Evolutionary conservation across 331 rosid species (phyloP), one percentile per base, ranked within the genome.

Genomic region (Cydonia oblonga): DNA sequence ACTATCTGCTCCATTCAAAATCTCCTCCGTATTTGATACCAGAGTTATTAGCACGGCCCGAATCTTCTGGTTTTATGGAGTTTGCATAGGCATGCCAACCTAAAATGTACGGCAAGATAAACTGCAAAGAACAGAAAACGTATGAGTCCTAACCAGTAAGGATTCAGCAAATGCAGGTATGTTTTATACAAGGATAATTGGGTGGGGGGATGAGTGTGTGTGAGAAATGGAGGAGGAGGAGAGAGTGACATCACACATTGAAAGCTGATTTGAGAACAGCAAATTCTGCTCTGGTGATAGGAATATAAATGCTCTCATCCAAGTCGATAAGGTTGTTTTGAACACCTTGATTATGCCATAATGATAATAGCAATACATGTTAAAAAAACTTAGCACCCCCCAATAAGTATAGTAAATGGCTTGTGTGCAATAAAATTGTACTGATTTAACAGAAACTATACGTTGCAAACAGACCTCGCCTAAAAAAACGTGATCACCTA

Each of bases 81-180:
- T 86, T 83, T 57, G 88, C 91, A 77, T 84, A 87, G 24, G 95
- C 81, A 75, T 91, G 95, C 98, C 98, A 93, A 68, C 98, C 97
- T 20, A 91, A 67, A 58, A 89, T 88, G 82, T 85, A 84, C 3
- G 97, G 98, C 85, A 86, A 57, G 85, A 93, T 81, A 77, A 63
- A 93, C 98, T 93, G 85, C 87, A 80, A 9, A 79, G 5, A 42
- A 77, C 40, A 64, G 14, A 64, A n/a, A 32, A 82, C 5, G 40
- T 33, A 60, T 33, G 67, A 44, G 33, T 59, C 62, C 46, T 25
- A 23, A 29, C 28, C 19, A 1, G 63, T 6, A 5, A 8, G 7
- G 59, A 68, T 42, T 44, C 61, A 58, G 25, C 22, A 53, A 30
- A 49, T 2, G 54, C 7, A 35, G 42, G 42, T 35, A 35, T 35